Base-by-base conservation (phyloP, 305 asterid species). In the Nicotiana rustica region DNA sequence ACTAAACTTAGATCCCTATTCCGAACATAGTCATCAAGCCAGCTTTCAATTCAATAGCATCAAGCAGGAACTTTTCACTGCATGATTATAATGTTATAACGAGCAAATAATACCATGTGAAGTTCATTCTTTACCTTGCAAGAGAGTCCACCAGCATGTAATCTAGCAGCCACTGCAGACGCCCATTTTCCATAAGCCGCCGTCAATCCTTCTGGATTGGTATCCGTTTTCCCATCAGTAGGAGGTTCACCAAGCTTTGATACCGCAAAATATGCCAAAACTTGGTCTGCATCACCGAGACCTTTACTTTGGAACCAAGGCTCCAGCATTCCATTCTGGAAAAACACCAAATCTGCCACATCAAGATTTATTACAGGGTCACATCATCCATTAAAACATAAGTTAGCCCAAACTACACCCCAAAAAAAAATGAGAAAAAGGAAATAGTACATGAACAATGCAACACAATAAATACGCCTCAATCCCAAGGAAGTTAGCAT, bases 271-370 rank as follows among this genome's bases (percentile, higher is more conserved):
- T 96, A 96, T 0, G 99, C 99, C 84, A 96, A 83, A 83, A 96
- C 98, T 91, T 96, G 98, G 80, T 91, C 96, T n/a, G 98, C 97
- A 71, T 93, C 91, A 8, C 92, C 94, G 0, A 93, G 92, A 66
- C 95, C 97, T 88, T 92, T 94, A 84, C 93, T 93, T 80, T 89
- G 80, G 78, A 94, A 94, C 99, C 99, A 96, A 10, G 98, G 98
- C 89, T 96, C 99, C 92, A 96, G 88, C 99, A 96, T 94, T 85
- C 99, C 99, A 65, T 96, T 96, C 98, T 96, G 99, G 98, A 96
- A 96, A 93, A 96, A 94, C 81, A 96, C 98, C 96, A 96, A 91
- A 86, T 94, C 98, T 96, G 99, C 97, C 87, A 90, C 90, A 87
- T 89, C 85, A 92, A 92, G 85, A 87, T 91, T 84, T 90, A 90